Conservation (phyloP, 495 filamentous ascomycete genomes). For the Cladorrhinum samala region DNA sequence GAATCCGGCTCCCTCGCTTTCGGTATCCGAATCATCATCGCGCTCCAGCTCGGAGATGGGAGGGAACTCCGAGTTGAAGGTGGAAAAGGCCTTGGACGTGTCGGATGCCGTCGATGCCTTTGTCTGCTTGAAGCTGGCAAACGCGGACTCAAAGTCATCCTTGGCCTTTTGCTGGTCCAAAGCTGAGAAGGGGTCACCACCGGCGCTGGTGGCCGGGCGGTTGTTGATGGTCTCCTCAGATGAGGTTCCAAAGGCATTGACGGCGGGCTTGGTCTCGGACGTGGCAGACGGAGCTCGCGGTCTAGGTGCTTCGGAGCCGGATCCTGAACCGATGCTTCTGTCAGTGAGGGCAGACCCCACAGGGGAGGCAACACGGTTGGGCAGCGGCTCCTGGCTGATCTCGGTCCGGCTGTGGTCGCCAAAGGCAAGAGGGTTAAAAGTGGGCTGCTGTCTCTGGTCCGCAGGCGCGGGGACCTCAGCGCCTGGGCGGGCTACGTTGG, state of each 20-base stretch:
- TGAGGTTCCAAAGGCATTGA: slow-evolving; percentile 8
- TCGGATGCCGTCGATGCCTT: slow-evolving; percentile 18
- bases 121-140: slow-evolving; percentile 51
- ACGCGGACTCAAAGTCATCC: slow-evolving; percentile 71
- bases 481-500: slow-evolving; percentile 45
- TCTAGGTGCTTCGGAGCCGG: slow-evolving; percentile 24
- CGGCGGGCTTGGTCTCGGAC: slow-evolving; percentile 18
- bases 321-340: slow-evolving; percentile 30
- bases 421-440: slow-evolving; percentile 64
- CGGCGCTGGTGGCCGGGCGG: slow-evolving; percentile 3
- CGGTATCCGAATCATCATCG: slow-evolving; percentile 70
- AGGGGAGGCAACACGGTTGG: slow-evolving; percentile 30
- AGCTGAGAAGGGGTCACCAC: slow-evolving; percentile 47
- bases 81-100: slow-evolving; percentile 41
- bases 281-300: slow-evolving; percentile 12
- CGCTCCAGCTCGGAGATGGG: slow-evolving; percentile 81
- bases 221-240: slow-evolving; percentile 19
- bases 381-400: slow-evolving; percentile 49
- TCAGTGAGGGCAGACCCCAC: slow-evolving; percentile 29
- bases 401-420: slow-evolving; percentile 62
- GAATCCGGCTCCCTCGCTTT: slow-evolving; percentile 72
- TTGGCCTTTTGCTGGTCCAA: slow-evolving; percentile 56
- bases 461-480: slow-evolving; percentile 55
- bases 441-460: slow-evolving; percentile 67
- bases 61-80: slow-evolving; percentile 69